Base-by-base conservation (phyloP, 1,284 basidiomycete species). In the Malassezia sp. region DNA sequence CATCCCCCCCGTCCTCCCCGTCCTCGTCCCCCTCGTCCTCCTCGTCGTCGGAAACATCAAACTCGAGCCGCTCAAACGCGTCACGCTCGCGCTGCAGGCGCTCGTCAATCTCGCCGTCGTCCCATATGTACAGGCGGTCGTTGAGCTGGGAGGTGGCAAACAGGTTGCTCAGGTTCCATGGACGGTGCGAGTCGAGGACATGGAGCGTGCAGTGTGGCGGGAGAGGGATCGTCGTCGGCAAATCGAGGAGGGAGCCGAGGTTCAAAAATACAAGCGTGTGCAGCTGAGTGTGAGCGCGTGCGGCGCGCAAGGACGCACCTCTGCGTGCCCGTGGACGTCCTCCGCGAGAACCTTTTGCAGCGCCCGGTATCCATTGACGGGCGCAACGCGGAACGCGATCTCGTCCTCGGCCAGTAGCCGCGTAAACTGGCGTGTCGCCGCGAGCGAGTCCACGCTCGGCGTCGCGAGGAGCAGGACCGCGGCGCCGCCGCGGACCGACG, bases 151-250 rank as follows among this genome's bases (percentile, higher is more conserved):
- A 73, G 1, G 77, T 77, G 6, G 81, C 80, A 70, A 93, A 97
- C 22, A 96, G 73, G 73, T 83, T 95, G 34, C 82, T 78, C 62
- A 97, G 75, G 71, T 91, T 89, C 71, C 85, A 82, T 5, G 93
- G 93, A 29, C 93, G 78, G 42, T 83, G 81, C 7, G 89, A 86
- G 71, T 99, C 93, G 71, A 99, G 85, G 61, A 97, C 80, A 73
- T 99, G 93, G 23, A 67, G 32, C 1, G 52, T 57, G 26, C 60
- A 61, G 89, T 78, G 15, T 78, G 79, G 38, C 5, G 65, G 65
- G 4, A 70, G 52, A 28, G 57, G 54, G 35, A 65, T 49, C 10
- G 56, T 53, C 2, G 67, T 61, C 1, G 85, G 79, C 6, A 97
- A 75, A 54, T 91, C 85, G 27, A 89, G 77, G 40, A 91, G 80